These are phyloP conservation scores for Aethionema arabicum DNA, from an alignment of 345 rosid species.

Conservation along the genomic window DNA sequence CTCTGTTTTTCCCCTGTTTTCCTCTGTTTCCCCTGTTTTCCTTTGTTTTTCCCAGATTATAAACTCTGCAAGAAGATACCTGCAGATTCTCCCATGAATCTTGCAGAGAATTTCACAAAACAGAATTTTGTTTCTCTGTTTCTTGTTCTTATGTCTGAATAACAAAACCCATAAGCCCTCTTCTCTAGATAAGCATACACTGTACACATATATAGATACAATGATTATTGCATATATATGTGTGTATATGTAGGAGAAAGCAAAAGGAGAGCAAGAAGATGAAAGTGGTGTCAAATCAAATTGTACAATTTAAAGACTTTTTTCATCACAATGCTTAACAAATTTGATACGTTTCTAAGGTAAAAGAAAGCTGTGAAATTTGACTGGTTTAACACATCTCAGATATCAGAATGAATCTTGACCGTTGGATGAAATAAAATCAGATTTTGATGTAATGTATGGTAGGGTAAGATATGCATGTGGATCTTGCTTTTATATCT, in stretches of 20 bases:
- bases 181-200: slow-evolving; percentile 16
- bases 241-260: slow-evolving; percentile 22
- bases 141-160: slow-evolving; percentile 13
- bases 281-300: slow-evolving; percentile 37
- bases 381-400: background rate
- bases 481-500: slow-evolving; percentile 15
- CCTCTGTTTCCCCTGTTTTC: background rate
- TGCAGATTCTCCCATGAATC: slow-evolving; percentile 30
- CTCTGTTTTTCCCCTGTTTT: slow-evolving; percentile 7
- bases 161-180: slow-evolving; percentile 6
- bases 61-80: slow-evolving; percentile 11
- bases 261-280: slow-evolving; percentile 22
- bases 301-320: slow-evolving; percentile 10
- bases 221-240: background rate
- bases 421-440: slow-evolving; percentile 9
- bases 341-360: slow-evolving; percentile 11
- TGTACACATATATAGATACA: background rate
- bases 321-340: slow-evolving; percentile 1
- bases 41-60: slow-evolving; percentile 11
- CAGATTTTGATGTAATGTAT: slow-evolving; percentile 1
- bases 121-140: slow-evolving; percentile 4
- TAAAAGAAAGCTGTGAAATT: background rate
- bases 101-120: slow-evolving; percentile 32
- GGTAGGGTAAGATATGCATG: slow-evolving; percentile 13
- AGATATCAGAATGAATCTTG: slow-evolving; percentile 11